phyloP scores from a whole-genome alignment of 148 eudicot genomes.

The Persicaria tinctoria region DNA sequence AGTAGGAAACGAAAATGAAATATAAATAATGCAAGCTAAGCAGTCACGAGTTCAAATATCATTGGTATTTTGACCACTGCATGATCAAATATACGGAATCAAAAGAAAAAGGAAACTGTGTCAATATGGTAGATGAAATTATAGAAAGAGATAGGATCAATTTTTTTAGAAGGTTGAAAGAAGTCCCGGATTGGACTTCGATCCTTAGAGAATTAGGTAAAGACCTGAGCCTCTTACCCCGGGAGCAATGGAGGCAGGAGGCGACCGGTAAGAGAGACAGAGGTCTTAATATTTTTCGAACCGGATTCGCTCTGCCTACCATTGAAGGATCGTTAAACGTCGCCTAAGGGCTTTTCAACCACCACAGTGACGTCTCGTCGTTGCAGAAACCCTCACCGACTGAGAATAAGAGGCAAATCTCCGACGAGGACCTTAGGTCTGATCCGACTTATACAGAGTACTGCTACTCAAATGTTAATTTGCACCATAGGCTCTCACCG shows the following conservation, averaged over 20 bases:
- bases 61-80: too few relatives aligned
- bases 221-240: conserved; percentile 30
- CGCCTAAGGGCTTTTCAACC: conserved; percentile 31
- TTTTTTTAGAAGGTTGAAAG: too few relatives aligned
- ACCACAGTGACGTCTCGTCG: conserved; percentile 23
- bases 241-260: conserved; percentile 31
- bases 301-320: conserved; percentile 79
- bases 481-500: conserved; percentile 59
- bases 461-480: conserved; percentile 50
- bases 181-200: conserved; percentile 39
- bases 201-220: conserved; percentile 49
- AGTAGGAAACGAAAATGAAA: too few relatives aligned
- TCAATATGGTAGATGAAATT: too few relatives aligned
- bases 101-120: too few relatives aligned
- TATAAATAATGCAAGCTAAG: too few relatives aligned
- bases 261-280: conserved; percentile 28
- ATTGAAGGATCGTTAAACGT: conserved; percentile 50
- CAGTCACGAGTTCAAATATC: too few relatives aligned
- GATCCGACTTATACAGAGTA: conserved; percentile 57
- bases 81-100: too few relatives aligned
- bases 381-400: background rate
- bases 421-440: conserved; percentile 53
- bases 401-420: conserved; percentile 12
- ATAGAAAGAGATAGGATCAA: too few relatives aligned
- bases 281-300: conserved; percentile 39